phyloP scores from a whole-genome alignment of 2,329 filamentous ascomycete genomes.

The Metarhizium robertsii region DNA sequence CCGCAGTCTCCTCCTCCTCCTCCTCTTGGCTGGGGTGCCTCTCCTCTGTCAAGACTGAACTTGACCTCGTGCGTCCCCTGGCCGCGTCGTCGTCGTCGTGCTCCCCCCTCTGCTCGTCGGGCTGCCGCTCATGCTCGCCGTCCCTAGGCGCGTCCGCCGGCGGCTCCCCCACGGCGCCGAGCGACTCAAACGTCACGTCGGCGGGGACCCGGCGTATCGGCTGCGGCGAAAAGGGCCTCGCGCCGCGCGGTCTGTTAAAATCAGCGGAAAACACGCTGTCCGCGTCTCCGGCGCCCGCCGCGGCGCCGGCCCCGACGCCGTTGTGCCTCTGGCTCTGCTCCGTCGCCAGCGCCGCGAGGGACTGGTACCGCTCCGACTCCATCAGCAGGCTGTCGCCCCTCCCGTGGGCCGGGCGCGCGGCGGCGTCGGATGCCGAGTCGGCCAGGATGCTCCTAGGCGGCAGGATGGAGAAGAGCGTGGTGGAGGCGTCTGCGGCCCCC shows the following conservation, averaged over 20 bases:
- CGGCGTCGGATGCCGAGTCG: constrained; percentile 32
- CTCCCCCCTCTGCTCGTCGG: constrained; percentile 6
- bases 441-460: constrained; percentile 55
- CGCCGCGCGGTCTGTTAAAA: constrained; percentile 42
- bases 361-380: constrained; percentile 47
- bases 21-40: background rate
- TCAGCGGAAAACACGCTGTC: constrained; percentile 46
- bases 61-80: constrained; percentile 4
- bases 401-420: constrained; percentile 23
- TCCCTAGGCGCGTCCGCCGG: constrained; percentile 3
- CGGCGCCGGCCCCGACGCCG: constrained; percentile 7
- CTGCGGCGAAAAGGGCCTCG: constrained; percentile 52
- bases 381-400: constrained; percentile 47
- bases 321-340: constrained; percentile 12
- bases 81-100: background rate
- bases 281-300: constrained; percentile 25
- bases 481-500: constrained; percentile 18
- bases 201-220: constrained; percentile 33
- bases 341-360: constrained; percentile 38
- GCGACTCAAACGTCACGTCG: constrained; percentile 30
- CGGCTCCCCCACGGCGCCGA: constrained; percentile 18
- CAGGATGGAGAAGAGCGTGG: constrained; percentile 51
- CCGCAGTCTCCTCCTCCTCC: background rate
- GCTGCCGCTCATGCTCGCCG: constrained; percentile 1
- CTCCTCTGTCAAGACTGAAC: background rate